Conservation (phyloP, 257 asterid species). For the Rauvolfia tetraphylla region DNA sequence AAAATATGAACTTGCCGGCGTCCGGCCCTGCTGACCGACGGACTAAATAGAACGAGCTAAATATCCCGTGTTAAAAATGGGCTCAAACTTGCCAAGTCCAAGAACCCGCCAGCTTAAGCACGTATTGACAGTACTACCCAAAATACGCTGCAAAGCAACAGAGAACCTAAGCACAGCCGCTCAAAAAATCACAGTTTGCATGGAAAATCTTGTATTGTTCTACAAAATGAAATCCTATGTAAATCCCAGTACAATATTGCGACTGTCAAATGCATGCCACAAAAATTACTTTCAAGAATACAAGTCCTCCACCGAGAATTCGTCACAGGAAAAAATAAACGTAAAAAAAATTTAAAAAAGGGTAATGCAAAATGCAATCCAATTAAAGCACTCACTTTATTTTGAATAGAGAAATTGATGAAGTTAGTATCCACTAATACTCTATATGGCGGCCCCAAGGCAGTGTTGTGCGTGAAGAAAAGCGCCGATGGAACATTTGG, state of each 20-base stretch:
- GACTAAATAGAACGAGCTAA: no score
- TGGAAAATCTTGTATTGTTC: background rate
- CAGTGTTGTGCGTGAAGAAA: constrained; percentile 80
- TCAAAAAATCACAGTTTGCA: background rate
- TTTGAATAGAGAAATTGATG: constrained; percentile 94
- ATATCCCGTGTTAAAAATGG: no score
- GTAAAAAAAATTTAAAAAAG: background rate
- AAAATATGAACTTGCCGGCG: no score
- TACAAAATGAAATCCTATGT: no score
- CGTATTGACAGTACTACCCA: no score
- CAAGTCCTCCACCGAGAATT: background rate
- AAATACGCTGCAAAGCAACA: background rate
- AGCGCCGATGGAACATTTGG: constrained; percentile 91
- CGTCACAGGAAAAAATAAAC: background rate
- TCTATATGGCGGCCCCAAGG: constrained; percentile 87
- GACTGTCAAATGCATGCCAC: background rate
- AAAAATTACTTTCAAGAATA: background rate
- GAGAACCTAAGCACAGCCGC: background rate
- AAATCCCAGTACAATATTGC: background rate
- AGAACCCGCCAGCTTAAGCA: no score
- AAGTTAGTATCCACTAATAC: constrained; percentile 95
- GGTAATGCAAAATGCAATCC: background rate
- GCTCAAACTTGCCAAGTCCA: no score
- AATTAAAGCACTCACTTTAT: constrained; percentile 55
- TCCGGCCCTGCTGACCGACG: no score